Base-by-base conservation (phyloP, 805 yeast species). In the Saccharomycopsis olivae region DNA sequence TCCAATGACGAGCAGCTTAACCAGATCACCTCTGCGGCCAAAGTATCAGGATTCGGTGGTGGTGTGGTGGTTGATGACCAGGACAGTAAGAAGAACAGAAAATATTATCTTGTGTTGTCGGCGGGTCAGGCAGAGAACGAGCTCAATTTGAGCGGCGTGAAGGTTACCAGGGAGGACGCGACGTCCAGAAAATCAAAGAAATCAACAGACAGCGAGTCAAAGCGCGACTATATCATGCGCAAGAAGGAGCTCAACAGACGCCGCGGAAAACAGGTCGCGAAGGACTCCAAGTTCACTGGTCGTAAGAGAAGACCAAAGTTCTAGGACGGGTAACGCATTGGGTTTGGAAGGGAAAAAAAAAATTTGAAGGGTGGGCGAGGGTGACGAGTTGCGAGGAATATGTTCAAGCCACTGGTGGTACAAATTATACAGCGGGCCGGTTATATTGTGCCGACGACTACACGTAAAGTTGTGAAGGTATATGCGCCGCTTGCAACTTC, bases 61-160 rank as follows among this genome's bases (percentile, higher is more conserved):
- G 98, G 98, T 47, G 67, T 89, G 49, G 87, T 92, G 18, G 72
- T 89, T 29, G 98, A 92, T 59, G 89, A 88, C 46, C 94, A 95
- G 3, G 96, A 92, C 51, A 76, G 87, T 27, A 88, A 85, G 57
- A 84, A 82, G 59, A 85, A 89, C 56, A 86, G 80, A 59, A 92
- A 92, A 61, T 85, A 81, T 58, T 92, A 92, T 56, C 62, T 92
- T 44, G 96, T 92, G 15, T 64, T 92, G 47, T 80, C 88, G 36
- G 94, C 96, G 1, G 95, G 95, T 43, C 70, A 69, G 40, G 66
- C 81, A n/a, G 83, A 78, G 3, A 72, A 78, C 49, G 76, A 72
- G 21, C 68, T 88, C 49, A 88, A 89, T 55, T 65, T 89, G 48
- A 69, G 74, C 5, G 87, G 94, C 36, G 87, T 88, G 33, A 74